These are phyloP conservation scores for Pontederia paniculata DNA, from an alignment of 176 grass and related monocot species.

Conservation along the genomic window DNA sequence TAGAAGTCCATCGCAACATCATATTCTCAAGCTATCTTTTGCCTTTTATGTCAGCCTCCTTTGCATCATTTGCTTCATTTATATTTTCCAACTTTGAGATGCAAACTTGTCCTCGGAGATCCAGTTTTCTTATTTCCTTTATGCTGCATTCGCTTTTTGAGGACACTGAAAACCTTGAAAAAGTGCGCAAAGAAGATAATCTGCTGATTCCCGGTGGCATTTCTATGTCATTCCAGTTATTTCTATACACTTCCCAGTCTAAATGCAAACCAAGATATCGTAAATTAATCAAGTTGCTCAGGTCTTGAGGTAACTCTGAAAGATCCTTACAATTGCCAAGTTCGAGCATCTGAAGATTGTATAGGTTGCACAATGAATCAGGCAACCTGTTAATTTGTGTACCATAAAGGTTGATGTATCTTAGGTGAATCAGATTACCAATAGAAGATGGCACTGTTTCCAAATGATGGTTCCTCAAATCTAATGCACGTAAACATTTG, in stretches of 20 bases:
- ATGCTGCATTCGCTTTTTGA: constrained; percentile 2
- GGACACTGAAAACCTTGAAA: constrained; percentile 25
- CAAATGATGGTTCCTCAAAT: constrained; percentile 22
- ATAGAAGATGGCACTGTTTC: constrained; percentile 17
- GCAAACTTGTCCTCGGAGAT: constrained; percentile 23
- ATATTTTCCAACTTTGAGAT: constrained; percentile 37
- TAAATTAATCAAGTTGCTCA: constrained; percentile 17
- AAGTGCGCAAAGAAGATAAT: constrained; percentile 26
- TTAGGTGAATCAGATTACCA: constrained; percentile 25
- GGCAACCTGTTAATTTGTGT: constrained; percentile 24
- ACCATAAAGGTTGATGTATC: constrained; percentile 27
- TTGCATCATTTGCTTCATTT: neutral
- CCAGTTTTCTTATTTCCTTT: constrained; percentile 4
- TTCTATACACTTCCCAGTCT: constrained; percentile 9
- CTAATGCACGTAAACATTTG: constrained; percentile 21
- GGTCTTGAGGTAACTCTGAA: constrained; percentile 14
- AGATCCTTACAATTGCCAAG: constrained; percentile 26
- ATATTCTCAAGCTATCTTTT: constrained; percentile 11
- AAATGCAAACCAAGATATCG: constrained; percentile 27
- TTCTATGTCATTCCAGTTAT: constrained; percentile 4
- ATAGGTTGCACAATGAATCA: constrained; percentile 23
- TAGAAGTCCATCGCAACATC: constrained; percentile 15
- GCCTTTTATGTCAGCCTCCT: neutral
- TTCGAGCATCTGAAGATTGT: constrained; percentile 23
- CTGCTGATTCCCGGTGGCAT: constrained; percentile 26